Base-by-base conservation (phyloP, 805 yeast genomes). In the Saturnispora saitoi region DNA sequence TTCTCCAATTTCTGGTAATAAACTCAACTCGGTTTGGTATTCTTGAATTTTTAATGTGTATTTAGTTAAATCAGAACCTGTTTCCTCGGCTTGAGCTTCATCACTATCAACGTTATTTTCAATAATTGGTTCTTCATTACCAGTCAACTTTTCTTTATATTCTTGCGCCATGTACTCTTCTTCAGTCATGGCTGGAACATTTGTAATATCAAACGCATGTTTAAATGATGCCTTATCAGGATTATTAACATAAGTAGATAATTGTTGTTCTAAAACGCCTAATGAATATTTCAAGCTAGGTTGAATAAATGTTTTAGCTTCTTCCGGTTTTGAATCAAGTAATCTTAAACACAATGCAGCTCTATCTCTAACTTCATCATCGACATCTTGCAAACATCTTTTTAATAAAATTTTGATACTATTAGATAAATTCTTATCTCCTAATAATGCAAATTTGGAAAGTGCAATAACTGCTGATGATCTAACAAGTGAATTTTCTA, bases 311-410 rank as follows among this genome's bases (percentile, higher is more conserved):
- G 70, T 71, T 34, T 71, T 69, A 26, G 73, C 70, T 19, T 66
- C 65, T 45, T 65, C 63, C 24, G 69, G 68, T 30, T 63, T 62
- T 8, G 69, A 61, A 7, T 72, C 62, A 30, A 86, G 75, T 52
- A 89, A 78, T 54, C 79, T 76, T 61, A 91, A 74, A 2, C 95
- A 83, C 57, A 91, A 72, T 2, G 95, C 85, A 9, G 99, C 97
- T 65, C 99, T 82, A 65, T 91, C 99, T 72, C 99, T 87, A 31
- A 93, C 99, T 69, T 91, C 99, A 67, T 91, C 99, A 65, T 91
- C 96, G 41, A 74, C 77, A 66, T 91, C 99, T 55, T 78, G 85
- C 55, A 89, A 76, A 56, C 95, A 88, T 70, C 97, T 81, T 51
- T 75, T 74, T 57, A 93, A 76, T 58, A 93, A 74, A 51, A 85